Evolutionary conservation across 2,329 filamentous ascomycete genomes (phyloP), one percentile per base, ranked within the genome.

Genomic region (Colletotrichum sansevieriae): DNA sequence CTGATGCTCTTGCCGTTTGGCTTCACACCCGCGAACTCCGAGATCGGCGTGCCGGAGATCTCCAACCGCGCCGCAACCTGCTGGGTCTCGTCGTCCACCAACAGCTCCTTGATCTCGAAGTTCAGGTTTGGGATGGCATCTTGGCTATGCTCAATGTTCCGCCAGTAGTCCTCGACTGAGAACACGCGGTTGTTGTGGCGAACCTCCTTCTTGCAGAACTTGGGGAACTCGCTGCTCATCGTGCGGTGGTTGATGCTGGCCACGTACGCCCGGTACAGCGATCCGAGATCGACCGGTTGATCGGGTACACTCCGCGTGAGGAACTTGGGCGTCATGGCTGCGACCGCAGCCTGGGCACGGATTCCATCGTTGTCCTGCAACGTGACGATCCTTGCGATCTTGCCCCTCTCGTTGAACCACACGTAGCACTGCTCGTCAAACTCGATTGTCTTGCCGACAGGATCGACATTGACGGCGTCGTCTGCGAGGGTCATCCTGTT

Each of bases 31-130:
- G 71, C 71, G 13, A 79, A 74, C 25, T 55, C 54, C 29, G 64
- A 68, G 3, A 71, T 72, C 2, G 78, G 79, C 13, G 71, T 76
- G 1, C 78, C 78, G 2, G 70, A 72, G 54, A 79, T 76, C 58
- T 74, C 71, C 33, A 81, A 52, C 15, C 77, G 71, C 22, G 74
- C 75, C 0, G 77, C 79, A 2, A 80, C 65, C 55, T 75, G 73
- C 72, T 79, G 78, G 29, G 70, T 59, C 20, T 58, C 63, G 60
- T 76, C 74, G 65, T 81, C 77, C 25, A 73, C 77, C 8, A 80
- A 52, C 3, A 79, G 46, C 12, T 74, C 72, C 46, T 72, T 67
- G 35, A 80, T 61, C 0, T 64, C 66, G 56, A 78, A 74, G 0
- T 33, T 35, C 7, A 80, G 62, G 2, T 76, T 77, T 0, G 74